These are phyloP conservation scores for Nepenthes alata DNA, from an alignment of 179 eudicot genomes.

Conservation along the genomic window DNA sequence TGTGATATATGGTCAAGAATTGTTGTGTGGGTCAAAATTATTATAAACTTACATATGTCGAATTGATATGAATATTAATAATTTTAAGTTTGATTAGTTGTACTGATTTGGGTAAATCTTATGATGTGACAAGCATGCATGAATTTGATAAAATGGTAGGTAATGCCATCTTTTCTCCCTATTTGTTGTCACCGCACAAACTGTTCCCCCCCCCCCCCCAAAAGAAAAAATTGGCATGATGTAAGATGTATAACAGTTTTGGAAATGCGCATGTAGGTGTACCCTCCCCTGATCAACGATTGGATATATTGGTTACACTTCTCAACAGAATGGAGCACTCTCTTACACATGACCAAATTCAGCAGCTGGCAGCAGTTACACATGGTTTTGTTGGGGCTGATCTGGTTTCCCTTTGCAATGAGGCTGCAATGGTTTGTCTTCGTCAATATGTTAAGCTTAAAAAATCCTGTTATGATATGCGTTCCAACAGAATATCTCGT, in stretches of 20 bases:
- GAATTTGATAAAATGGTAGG: no score
- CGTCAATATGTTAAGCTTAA: slow-evolving; percentile 28
- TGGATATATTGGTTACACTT: slow-evolving; percentile 55
- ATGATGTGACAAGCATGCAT: no score
- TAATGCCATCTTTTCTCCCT: no score
- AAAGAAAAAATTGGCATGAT: no score
- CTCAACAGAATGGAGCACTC: slow-evolving; percentile 56
- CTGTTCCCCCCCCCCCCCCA: no score
- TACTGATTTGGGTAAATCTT: no score
- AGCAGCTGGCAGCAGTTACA: slow-evolving; percentile 51
- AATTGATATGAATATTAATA: no score
- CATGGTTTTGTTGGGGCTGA: slow-evolving; percentile 99
- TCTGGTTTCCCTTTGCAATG: slow-evolving; percentile 66
- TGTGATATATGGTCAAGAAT: background rate
- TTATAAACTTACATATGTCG: no score
- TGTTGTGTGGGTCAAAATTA: background rate
- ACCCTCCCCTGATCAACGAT: slow-evolving; percentile 72
- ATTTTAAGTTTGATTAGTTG: no score
- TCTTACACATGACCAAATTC: slow-evolving; percentile 43
- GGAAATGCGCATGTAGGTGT: slow-evolving; percentile 46
- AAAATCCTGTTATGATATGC: slow-evolving; percentile 13
- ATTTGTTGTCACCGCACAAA: no score
- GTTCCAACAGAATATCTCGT: slow-evolving; percentile 9
- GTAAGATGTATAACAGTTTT: background rate
- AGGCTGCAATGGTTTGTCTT: slow-evolving; percentile 70